phyloP scores from a whole-genome alignment of 768 basidiomycete species.

The Kwoniella botswanensis region DNA sequence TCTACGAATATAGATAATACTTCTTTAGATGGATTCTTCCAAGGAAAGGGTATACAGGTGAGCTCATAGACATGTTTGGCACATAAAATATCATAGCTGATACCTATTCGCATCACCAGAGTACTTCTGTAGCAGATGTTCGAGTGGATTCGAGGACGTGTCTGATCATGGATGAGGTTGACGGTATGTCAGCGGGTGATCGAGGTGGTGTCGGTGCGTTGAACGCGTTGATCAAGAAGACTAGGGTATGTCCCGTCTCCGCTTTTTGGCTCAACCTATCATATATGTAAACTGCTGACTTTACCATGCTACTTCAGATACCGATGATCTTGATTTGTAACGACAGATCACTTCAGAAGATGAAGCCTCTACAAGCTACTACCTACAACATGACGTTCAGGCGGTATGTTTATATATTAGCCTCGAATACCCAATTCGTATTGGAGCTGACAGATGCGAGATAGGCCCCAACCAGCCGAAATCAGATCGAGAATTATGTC shows the following conservation, averaged over 20 bases:
- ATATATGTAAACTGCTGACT: not conserved
- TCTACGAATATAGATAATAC: constrained; percentile 88
- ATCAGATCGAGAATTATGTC: constrained; percentile 86
- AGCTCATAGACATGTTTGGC: constrained; percentile 4
- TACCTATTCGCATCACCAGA: constrained; percentile 52
- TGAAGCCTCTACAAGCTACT: constrained; percentile 78
- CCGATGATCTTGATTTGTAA: constrained; percentile 99
- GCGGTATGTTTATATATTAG: constrained; percentile 63
- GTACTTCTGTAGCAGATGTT: constrained; percentile 72
- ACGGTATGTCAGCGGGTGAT: constrained; percentile 98
- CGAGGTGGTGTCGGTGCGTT: constrained; percentile 94
- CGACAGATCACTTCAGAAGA: constrained; percentile 81
- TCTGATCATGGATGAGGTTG: constrained; percentile 99
- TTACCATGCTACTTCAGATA: constrained; percentile 63
- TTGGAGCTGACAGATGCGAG: constrained; percentile 25
- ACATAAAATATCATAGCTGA: not conserved
- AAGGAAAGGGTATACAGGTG: constrained; percentile 43
- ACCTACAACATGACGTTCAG: constrained; percentile 78
- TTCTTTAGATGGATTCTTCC: constrained; percentile 79
- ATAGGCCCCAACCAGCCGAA: constrained; percentile 74
- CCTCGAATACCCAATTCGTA: not conserved
- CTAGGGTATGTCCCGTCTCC: constrained; percentile 66
- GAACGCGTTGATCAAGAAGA: constrained; percentile 89
- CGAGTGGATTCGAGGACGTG: constrained; percentile 78
- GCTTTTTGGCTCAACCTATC: not conserved